Evolutionary conservation across 805 yeast species (phyloP), one percentile per base, ranked within the genome.

Genomic region (Teunomyces stri): DNA sequence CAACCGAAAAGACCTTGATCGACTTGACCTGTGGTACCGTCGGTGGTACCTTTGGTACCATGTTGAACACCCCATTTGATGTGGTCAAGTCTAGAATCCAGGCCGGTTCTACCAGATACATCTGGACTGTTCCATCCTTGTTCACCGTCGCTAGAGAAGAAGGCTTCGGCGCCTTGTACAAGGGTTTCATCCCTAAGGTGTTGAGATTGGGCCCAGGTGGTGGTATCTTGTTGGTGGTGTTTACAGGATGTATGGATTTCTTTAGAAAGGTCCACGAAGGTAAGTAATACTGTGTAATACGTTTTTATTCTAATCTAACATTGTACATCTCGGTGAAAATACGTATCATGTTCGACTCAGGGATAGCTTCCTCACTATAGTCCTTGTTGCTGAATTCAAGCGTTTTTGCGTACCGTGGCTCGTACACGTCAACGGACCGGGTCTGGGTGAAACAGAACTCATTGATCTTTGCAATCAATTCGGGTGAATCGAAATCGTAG

Each of bases 171-270:
- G 97, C 98, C 6, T 79, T 94, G 49, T 92, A 91, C 72, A 92
- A 91, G 74, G 99, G 99, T 35, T 92, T 94, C 80, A 65, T 91
- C 54, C 99, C 99, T 57, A 94, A 94, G 77, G 97, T 94, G 10
- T 77, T 94, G 64, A 85, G 99, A 80, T 78, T 94, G 56, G 99
- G 98, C 42, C 99, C 99, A 51, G 99, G 99, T 63, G 99, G 99
- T 68, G 99, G 99, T 76, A 90, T 94, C 57, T 75, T 94, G 62
- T 79, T 94, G 66, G 98, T 94, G 42, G 99, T 94, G n/a, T 94
- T 90, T 78, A 89, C 97, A 38, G 77, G 89, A 20, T 83, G 91
- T 54, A 90, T 91, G 95, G 97, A 91, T 66, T 89, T 89, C 75
- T 94, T 94, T 78, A 81, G 91, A 74, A 70, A 70, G n/a, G 36